Conservation (phyloP, 257 asterid species). For the Ophiorrhiza pumila region DNA sequence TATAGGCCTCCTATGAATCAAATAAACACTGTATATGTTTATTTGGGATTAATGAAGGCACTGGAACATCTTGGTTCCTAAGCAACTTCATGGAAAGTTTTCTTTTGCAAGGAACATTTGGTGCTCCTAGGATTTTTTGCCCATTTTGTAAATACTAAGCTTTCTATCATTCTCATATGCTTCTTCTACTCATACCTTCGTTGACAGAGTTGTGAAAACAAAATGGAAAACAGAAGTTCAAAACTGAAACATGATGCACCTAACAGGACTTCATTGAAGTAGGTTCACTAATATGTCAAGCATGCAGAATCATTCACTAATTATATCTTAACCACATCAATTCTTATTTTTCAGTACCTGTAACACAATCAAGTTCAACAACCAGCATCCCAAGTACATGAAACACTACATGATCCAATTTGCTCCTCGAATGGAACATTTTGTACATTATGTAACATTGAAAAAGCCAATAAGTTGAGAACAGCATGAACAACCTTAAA, state of each 20-base stretch:
- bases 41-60: conserved; percentile 43
- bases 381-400: background rate
- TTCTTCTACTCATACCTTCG: background rate
- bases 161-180: background rate
- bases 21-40: conserved; percentile 32
- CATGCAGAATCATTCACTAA: background rate
- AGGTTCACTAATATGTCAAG: background rate
- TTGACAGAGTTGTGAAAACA: background rate
- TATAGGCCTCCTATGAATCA: conserved; percentile 56
- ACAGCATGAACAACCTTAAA: background rate
- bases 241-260: too few relatives aligned
- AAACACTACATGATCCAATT: background rate
- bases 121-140: background rate
- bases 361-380: background rate
- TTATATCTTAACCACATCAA: background rate
- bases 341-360: background rate
- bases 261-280: background rate
- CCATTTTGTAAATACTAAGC: background rate
- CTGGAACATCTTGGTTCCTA: background rate
- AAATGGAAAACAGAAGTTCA: background rate
- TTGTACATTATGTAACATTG: too few relatives aligned
- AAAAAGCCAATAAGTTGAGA: too few relatives aligned
- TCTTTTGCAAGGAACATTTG: background rate
- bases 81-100: too few relatives aligned
- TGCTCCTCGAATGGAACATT: background rate